Conservation (phyloP, 495 filamentous ascomycete genomes). For the Penicillium verhagenii region DNA sequence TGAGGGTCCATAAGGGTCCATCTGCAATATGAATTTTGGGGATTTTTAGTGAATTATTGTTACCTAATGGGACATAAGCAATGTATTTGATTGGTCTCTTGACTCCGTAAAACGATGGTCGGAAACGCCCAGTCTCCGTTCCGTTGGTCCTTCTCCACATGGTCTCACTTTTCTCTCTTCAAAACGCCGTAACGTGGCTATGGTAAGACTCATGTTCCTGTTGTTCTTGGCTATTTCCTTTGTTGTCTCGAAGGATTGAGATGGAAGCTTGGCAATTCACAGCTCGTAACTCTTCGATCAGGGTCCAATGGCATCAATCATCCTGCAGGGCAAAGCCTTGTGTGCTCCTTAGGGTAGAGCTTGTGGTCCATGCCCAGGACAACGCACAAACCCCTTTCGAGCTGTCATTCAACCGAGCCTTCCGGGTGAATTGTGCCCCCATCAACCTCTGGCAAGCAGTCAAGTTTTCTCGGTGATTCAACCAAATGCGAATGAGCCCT, state of each 20-base stretch:
- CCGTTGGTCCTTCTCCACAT: slow-evolving; percentile 1
- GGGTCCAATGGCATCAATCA: neutral
- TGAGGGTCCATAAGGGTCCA: slow-evolving; percentile 5
- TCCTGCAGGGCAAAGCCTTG: neutral
- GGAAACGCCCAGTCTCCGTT: neutral
- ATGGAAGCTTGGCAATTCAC: neutral
- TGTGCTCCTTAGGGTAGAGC: neutral
- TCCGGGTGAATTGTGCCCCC: no score
- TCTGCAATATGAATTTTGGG: neutral
- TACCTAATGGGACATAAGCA: neutral
- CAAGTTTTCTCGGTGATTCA: no score
- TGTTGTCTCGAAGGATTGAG: no score
- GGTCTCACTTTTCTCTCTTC: neutral
- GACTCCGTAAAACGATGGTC: neutral
- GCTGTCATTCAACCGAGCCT: no score
- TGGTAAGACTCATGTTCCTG: neutral
- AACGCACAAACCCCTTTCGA: neutral
- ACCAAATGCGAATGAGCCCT: no score
- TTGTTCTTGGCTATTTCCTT: neutral
- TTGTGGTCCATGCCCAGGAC: neutral
- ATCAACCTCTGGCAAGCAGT: no score
- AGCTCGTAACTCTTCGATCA: neutral
- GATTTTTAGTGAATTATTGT: no score
- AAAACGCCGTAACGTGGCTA: neutral
- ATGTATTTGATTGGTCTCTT: neutral